Conservation (phyloP, 2,329 filamentous ascomycete species). For the Fusarium succisae region DNA sequence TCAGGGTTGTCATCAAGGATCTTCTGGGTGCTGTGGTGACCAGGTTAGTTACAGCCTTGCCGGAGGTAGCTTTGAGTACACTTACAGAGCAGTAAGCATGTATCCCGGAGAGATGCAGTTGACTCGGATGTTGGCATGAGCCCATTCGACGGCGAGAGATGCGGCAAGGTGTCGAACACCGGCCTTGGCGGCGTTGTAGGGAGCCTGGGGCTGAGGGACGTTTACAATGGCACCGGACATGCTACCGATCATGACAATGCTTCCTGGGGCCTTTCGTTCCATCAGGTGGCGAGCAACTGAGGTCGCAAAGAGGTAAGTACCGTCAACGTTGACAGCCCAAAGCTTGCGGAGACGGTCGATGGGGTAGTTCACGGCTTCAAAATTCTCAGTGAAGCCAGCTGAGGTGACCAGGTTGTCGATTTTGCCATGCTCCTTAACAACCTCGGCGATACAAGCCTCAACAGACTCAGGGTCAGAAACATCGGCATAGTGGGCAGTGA, state of each 20-base stretch:
- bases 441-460: conserved; percentile 74
- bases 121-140: conserved; percentile 84
- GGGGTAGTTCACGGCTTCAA: conserved; percentile 89
- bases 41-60: background rate
- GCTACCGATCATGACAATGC: conserved; percentile 93
- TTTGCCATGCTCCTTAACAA: conserved; percentile 69
- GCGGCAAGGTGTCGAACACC: conserved; percentile 88
- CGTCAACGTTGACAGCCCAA: conserved; percentile 92
- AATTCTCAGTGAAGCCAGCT: conserved; percentile 97
- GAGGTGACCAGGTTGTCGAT: conserved; percentile 94
- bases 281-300: conserved; percentile 89
- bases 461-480: conserved; percentile 85
- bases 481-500: conserved; percentile 91
- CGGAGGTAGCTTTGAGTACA: conserved; percentile 15
- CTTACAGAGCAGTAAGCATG: conserved; percentile 93
- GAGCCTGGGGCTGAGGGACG: conserved; percentile 90
- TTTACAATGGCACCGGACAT: conserved; percentile 97
- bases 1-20: conserved; percentile 94
- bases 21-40: conserved; percentile 77
- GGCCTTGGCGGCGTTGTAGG: conserved; percentile 94
- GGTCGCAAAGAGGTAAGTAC: conserved; percentile 88
- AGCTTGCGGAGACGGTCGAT: conserved; percentile 92
- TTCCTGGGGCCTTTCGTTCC: conserved; percentile 79
- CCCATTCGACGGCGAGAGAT: conserved; percentile 94
- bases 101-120: conserved; percentile 97